These are phyloP conservation scores for Alternaria conjuncta DNA, from an alignment of 2,329 filamentous ascomycete genomes.

Conservation along the genomic window DNA sequence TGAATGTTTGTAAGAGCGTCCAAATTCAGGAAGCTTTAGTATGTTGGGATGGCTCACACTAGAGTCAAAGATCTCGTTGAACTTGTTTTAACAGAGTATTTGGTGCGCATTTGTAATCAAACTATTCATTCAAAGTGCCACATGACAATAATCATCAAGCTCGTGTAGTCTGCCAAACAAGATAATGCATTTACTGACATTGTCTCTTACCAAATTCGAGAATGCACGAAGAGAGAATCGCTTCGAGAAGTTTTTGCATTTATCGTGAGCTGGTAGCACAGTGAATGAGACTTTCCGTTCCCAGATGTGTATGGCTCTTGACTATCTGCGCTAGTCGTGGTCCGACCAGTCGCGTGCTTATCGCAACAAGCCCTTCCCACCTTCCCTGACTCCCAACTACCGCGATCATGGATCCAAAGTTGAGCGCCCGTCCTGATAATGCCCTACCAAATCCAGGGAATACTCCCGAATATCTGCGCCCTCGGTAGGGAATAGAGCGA, in stretches of 20 bases:
- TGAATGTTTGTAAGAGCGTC: not conserved
- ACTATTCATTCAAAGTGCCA: not conserved
- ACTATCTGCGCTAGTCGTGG: not conserved
- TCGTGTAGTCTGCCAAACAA: not conserved
- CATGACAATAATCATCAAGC: not conserved
- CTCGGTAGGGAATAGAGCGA: not conserved
- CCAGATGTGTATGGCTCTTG: not conserved
- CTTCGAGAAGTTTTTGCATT: not conserved
- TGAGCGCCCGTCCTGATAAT: not conserved
- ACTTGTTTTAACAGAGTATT: not conserved
- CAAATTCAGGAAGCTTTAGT: not conserved
- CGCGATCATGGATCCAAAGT: not conserved
- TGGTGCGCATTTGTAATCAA: not conserved
- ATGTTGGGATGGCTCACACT: not conserved
- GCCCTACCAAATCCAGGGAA: not conserved
- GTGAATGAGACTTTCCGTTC: not conserved
- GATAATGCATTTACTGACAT: not conserved
- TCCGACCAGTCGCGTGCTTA: not conserved
- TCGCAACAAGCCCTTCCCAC: not conserved
- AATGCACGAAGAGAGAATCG: not conserved
- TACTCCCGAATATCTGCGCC: not conserved
- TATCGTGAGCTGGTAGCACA: accelerated
- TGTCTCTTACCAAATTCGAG: not conserved
- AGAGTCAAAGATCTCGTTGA: not conserved
- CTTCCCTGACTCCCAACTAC: not conserved